phyloP scores from a whole-genome alignment of 2,329 filamentous ascomycete species.

The Acrocalymma vagum region DNA sequence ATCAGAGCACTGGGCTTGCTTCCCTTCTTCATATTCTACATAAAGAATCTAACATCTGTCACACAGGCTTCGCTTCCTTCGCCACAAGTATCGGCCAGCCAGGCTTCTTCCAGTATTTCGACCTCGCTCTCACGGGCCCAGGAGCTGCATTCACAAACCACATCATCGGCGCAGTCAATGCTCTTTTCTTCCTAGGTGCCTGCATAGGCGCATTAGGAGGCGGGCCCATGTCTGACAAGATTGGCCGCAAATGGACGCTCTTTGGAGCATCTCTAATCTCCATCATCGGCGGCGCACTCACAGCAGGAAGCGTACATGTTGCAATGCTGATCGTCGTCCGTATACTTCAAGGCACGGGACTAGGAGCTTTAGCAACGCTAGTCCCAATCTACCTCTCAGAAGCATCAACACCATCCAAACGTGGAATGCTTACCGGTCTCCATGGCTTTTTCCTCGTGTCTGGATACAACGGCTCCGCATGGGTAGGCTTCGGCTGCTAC shows the following conservation, averaged over 20 bases:
- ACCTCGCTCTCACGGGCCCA: conserved; percentile 19
- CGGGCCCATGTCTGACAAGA: conserved; percentile 15
- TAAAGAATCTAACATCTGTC: too few relatives aligned
- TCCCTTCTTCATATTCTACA: not conserved
- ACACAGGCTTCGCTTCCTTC: conserved; percentile 29
- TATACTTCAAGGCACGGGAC: conserved; percentile 27
- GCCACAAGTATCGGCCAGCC: conserved; percentile 31
- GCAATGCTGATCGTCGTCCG: conserved; percentile 34
- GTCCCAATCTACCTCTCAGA: conserved; percentile 34
- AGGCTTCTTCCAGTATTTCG: conserved; percentile 30
- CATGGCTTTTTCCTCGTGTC: conserved; percentile 33
- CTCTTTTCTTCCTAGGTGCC: conserved; percentile 21
- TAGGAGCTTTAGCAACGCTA: conserved; percentile 30
- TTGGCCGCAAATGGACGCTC: conserved; percentile 19
- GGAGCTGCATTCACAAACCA: conserved; percentile 27
- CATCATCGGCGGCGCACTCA: conserved; percentile 23
- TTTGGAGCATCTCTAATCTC: conserved; percentile 15
- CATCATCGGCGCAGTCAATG: conserved; percentile 24
- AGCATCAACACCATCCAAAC: conserved; percentile 30
- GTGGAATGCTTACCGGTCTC: conserved; percentile 33
- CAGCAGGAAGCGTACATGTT: conserved; percentile 30
- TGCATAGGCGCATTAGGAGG: conserved; percentile 15
- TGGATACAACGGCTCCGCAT: conserved; percentile 49
- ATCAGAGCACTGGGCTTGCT: too few relatives aligned
- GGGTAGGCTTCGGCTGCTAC: conserved; percentile 39